Evolutionary conservation across 2,329 filamentous ascomycete species (phyloP).

Genomic region (Fusarium falciforme): DNA sequence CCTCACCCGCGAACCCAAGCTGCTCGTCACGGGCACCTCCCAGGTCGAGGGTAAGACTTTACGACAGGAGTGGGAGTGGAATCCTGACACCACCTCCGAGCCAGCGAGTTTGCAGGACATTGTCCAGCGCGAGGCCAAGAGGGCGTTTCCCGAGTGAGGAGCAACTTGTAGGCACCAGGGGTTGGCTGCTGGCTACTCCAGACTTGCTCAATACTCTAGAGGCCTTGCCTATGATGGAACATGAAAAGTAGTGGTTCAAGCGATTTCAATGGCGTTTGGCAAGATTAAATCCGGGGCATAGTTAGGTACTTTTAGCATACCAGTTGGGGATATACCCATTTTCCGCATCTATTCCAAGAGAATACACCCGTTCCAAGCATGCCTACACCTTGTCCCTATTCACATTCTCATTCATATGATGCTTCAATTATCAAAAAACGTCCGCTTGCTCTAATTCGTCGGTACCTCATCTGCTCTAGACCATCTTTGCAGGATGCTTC

Average conservation of each 20-base stretch:
- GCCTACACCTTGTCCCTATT: background rate
- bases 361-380: background rate
- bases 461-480: background rate
- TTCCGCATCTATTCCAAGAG: background rate
- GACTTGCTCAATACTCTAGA: background rate
- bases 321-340: background rate
- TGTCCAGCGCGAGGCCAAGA: slow-evolving; percentile 32
- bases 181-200: background rate
- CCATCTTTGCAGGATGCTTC: background rate
- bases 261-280: slow-evolving; percentile 3
- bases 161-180: background rate
- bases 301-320: background rate
- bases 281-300: background rate
- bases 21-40: slow-evolving; percentile 40
- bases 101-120: slow-evolving; percentile 36
- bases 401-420: background rate
- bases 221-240: background rate
- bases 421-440: background rate
- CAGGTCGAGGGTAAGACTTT: slow-evolving; percentile 21
- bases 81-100: slow-evolving; percentile 26
- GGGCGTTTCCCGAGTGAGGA: slow-evolving; percentile 31
- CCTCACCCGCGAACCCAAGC: slow-evolving; percentile 34
- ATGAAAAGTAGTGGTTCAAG: background rate
- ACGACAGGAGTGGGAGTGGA: slow-evolving; percentile 48
- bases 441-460: background rate